Evolutionary conservation across 805 yeast genomes (phyloP), one percentile per base, ranked within the genome.

Genomic region (Wickerhamomyces hampshirensis): DNA sequence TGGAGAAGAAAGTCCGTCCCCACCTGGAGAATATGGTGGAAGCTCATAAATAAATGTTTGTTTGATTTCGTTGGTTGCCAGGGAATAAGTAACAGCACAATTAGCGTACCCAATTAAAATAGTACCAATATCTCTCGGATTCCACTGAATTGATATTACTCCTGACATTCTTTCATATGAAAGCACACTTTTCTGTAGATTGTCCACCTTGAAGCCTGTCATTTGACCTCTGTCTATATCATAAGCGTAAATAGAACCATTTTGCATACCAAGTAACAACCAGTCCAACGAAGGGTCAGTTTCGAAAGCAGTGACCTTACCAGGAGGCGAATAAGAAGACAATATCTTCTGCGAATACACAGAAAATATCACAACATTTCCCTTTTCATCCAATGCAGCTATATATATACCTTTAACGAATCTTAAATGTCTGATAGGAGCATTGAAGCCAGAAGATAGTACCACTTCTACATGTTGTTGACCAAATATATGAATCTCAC

Each of bases 221-320:
- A 79, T 58, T 18, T 55, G 50, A 23, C 89, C 84, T 26, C 94
- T 68, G 53, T 88, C 97, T 13, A 91, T 78, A 56, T 93, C 96
- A 53, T 72, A 91, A 7, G 81, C 78, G 21, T 77, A 59, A 2
- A 84, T 60, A 3, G 75, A 58, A 2, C 98, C 98, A 56, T 79
- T 87, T 32, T 75, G 71, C 35, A 86, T 63, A 4, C 98, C 98
- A 15, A 91, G 51, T 30, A 82, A 68, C 12, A 91, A 61, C 86
- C 93, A 93, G 58, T 89, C 97, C 45, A 93, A 58, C 0, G 94
- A 71, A 2, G 97, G 96, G 51, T 93, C 98, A 1, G 83, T 60
- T 40, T 76, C 93, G 11, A 80, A 65, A 3, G 84, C 70, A 1
- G 84, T 69, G n/a, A 89, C 71, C 10, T 72, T 67, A 1, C 84